These are phyloP conservation scores for Firmiana major DNA, from an alignment of 345 rosid species.

Conservation along the genomic window DNA sequence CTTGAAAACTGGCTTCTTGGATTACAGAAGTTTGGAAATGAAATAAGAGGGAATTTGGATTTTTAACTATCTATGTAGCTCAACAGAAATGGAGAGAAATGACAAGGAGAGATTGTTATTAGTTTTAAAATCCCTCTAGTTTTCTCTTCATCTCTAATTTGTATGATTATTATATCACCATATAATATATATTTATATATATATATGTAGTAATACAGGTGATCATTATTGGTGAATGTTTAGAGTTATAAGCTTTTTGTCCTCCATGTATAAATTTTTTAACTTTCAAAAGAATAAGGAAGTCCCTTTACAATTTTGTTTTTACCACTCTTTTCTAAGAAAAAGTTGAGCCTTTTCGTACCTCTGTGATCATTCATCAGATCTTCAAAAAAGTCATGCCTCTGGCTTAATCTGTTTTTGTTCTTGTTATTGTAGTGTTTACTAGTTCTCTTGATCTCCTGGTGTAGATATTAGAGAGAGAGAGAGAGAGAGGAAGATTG, in stretches of 20 bases:
- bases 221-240: constrained; percentile 5
- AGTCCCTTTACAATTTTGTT: background rate
- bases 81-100: constrained; percentile 10
- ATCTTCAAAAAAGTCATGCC: background rate
- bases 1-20: constrained; percentile 59
- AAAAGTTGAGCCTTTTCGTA: constrained; percentile 15
- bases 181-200: background rate
- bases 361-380: constrained; percentile 1
- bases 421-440: background rate
- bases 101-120: constrained; percentile 21
- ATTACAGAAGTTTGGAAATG: constrained; percentile 65
- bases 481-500: background rate
- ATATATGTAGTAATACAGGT: background rate
- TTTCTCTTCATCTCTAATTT: constrained; percentile 14
- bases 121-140: constrained; percentile 19
- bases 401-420: background rate
- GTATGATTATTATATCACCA: constrained; percentile 14
- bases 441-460: background rate
- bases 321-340: constrained; percentile 1
- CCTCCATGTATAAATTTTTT: background rate
- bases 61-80: constrained; percentile 11
- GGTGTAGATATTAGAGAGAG: background rate
- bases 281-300: background rate
- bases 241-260: background rate
- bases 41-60: constrained; percentile 18